Conservation (phyloP, 106 monocot genomes). For the Dactylorhiza incarnata region DNA sequence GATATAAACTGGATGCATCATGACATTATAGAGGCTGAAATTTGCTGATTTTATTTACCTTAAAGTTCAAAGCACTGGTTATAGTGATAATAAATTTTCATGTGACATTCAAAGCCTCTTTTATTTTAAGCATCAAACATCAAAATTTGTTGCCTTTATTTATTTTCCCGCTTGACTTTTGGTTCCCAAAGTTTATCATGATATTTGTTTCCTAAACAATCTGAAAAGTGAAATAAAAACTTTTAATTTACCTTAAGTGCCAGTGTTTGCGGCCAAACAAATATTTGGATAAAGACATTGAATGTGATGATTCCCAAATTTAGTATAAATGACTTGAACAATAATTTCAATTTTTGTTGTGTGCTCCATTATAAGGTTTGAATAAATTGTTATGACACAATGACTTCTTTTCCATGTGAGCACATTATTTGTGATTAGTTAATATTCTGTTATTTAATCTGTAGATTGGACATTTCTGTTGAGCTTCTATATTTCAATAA, state of each 20-base stretch:
- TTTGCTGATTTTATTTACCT: background rate
- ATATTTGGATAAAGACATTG: too few relatives aligned
- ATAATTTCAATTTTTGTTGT: background rate
- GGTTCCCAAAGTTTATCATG: background rate
- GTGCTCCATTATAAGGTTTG: background rate
- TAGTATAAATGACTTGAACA: background rate
- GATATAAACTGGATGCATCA: too few relatives aligned
- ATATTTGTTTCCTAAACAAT: background rate
- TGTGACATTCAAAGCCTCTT: too few relatives aligned
- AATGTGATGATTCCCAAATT: too few relatives aligned
- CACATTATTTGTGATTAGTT: conserved; percentile 1
- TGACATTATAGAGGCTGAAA: too few relatives aligned
- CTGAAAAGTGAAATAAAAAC: background rate
- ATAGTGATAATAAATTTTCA: background rate
- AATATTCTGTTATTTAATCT: conserved; percentile 2
- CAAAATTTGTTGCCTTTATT: background rate
- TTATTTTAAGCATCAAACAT: too few relatives aligned
- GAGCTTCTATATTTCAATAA: conserved; percentile 43
- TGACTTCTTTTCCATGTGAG: too few relatives aligned
- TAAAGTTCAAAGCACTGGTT: background rate
- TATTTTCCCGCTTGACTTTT: background rate
- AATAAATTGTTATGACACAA: background rate
- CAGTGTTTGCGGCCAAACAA: too few relatives aligned
- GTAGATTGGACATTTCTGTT: conserved; percentile 56
- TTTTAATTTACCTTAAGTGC: background rate